Conservation (phyloP, 257 asterid species). For the Jacaranda mimosifolia region DNA sequence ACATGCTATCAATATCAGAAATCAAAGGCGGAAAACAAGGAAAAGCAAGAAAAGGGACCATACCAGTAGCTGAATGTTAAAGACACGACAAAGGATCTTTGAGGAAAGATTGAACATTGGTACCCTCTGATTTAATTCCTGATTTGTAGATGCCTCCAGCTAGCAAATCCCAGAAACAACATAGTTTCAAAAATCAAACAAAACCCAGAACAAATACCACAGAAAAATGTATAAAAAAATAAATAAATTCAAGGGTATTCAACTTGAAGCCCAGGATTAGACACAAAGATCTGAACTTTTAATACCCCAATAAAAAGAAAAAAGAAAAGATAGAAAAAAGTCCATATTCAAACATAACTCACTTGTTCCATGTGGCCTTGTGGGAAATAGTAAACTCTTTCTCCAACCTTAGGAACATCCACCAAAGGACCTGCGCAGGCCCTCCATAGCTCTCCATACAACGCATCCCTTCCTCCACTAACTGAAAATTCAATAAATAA, state of each 20-base stretch:
- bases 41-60: slow-evolving; percentile 32
- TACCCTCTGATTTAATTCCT: slow-evolving; percentile 76
- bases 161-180: slow-evolving; percentile 45
- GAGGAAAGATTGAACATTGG: slow-evolving; percentile 81
- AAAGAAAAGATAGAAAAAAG: background rate
- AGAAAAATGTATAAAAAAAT: background rate
- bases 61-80: slow-evolving; percentile 76
- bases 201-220: slow-evolving; percentile 23
- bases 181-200: slow-evolving; percentile 35
- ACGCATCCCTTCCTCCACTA: slow-evolving; percentile 52
- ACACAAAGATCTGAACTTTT: slow-evolving; percentile 43
- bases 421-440: slow-evolving; percentile 98
- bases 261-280: slow-evolving; percentile 26
- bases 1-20: slow-evolving; percentile 7
- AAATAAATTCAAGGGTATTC: slow-evolving; percentile 19
- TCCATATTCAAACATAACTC: slow-evolving; percentile 40
- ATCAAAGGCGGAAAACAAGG: background rate
- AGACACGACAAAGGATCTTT: slow-evolving; percentile 82
- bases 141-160: slow-evolving; percentile 98
- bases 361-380: slow-evolving; percentile 99
- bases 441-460: slow-evolving; percentile 85
- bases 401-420: slow-evolving; percentile 77
- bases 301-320: slow-evolving; percentile 5
- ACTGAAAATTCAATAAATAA: slow-evolving; percentile 43
- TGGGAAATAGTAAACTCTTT: slow-evolving; percentile 89